Conservation (phyloP, 257 asterid genomes). For the Prunella vulgaris region DNA sequence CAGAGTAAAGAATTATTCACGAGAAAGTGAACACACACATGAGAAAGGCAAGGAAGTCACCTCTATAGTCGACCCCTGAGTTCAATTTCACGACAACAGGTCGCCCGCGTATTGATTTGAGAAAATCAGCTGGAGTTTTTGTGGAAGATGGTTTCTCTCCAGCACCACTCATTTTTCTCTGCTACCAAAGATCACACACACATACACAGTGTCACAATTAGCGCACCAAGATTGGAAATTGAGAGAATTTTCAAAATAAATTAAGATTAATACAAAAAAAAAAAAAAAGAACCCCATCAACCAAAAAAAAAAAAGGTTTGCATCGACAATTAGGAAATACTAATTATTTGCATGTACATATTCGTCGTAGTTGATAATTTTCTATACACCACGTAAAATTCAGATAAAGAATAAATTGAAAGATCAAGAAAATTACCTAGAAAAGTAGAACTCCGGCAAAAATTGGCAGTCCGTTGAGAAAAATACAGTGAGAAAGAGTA, state of each 20-base stretch:
- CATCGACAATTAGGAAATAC: no score
- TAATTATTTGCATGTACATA: not conserved
- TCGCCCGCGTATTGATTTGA: slow-evolving; percentile 92
- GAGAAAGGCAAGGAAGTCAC: slow-evolving; percentile 2
- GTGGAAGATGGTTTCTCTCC: slow-evolving; percentile 57
- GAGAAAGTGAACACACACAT: not conserved
- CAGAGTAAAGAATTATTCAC: not conserved
- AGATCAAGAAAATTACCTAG: slow-evolving; percentile 15
- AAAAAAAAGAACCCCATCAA: no score
- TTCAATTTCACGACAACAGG: slow-evolving; percentile 96
- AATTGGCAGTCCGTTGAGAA: not conserved
- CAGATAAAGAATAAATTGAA: not conserved
- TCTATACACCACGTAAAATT: not conserved
- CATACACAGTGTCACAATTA: no score
- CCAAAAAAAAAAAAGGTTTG: not conserved
- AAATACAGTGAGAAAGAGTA: not conserved
- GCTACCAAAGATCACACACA: not conserved
- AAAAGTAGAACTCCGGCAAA: not conserved
- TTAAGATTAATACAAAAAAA: no score
- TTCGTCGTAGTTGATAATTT: not conserved
- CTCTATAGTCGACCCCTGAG: slow-evolving; percentile 94
- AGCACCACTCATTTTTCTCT: slow-evolving; percentile 60
- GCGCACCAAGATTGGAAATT: no score
- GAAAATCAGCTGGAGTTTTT: slow-evolving; percentile 93
- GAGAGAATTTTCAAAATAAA: not conserved